Percentiles rank a stretch among this genome's conserved stretches.
phyloP scores from a whole-genome alignment of 2,329 filamentous ascomycete species.

The Rasamsonia emersonii region DNA sequence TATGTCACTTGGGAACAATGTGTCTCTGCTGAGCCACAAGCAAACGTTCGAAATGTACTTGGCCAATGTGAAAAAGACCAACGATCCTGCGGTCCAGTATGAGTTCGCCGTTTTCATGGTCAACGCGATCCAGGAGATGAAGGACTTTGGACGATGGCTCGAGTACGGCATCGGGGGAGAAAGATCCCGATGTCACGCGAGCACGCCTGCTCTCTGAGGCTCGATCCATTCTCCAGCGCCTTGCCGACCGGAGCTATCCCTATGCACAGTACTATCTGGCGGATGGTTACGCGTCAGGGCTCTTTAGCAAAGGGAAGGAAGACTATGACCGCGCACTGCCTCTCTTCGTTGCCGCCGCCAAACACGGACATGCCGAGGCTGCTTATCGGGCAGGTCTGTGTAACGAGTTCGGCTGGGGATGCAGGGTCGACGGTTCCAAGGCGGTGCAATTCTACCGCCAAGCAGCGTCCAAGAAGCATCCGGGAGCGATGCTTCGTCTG shows the following conservation, averaged over 20 bases:
- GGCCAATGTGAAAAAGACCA: constrained; percentile 94
- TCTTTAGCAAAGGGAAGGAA: constrained; percentile 90
- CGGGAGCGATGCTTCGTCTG: constrained; percentile 86
- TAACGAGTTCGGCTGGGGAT: constrained; percentile 98
- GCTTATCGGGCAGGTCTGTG: constrained; percentile 87
- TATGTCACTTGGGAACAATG: constrained; percentile 74
- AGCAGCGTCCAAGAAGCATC: constrained; percentile 87
- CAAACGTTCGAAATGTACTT: constrained; percentile 98
- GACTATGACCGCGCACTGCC: constrained; percentile 89
- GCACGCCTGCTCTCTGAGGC: constrained; percentile 73
- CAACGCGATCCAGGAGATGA: constrained; percentile 72
- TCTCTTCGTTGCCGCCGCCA: constrained; percentile 85
- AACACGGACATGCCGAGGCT: constrained; percentile 94
- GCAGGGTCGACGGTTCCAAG: constrained; percentile 78
- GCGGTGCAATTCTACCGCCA: constrained; percentile 88
- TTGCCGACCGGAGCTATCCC: constrained; percentile 82
- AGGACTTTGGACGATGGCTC: constrained; percentile 30
- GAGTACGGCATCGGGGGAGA: constrained; percentile 12
- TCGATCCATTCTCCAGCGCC: constrained; percentile 74
- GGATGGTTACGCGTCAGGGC: constrained; percentile 85
- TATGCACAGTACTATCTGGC: constrained; percentile 97
- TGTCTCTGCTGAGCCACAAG: constrained; percentile 79
- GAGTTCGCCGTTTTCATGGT: constrained; percentile 95
- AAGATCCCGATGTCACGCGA: constrained; percentile 41
- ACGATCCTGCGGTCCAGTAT: constrained; percentile 81